A percentile compares a stretch with the other conserved stretches of the same genome.
Evolutionary conservation across 305 asterid species (phyloP).

Genomic region (Andrographis paniculata): DNA sequence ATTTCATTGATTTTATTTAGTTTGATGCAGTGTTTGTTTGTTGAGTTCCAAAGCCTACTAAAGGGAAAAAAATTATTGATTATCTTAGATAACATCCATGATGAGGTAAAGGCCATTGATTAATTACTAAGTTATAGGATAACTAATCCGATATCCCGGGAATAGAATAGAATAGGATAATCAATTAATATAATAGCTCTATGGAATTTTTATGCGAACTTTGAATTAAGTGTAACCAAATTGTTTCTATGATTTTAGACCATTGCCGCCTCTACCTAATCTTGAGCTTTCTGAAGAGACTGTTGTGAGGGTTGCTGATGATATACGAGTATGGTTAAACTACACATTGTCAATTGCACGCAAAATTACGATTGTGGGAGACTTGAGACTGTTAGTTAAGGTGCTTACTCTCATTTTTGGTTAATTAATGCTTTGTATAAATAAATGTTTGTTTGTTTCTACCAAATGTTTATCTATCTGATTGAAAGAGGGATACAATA

Average conservation of each 20-base stretch:
- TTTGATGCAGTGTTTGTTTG: not conserved
- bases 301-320: conserved; percentile 62
- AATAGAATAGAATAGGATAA: too few species aligned
- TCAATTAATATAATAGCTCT: too few species aligned
- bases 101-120: too few species aligned
- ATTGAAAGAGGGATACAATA: too few species aligned
- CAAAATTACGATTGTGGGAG: conserved; percentile 73
- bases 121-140: too few species aligned
- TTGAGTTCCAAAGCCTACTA: conserved; percentile 9
- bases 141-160: too few species aligned
- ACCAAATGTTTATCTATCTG: too few species aligned
- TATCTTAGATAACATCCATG: too few species aligned
- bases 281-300: conserved; percentile 70
- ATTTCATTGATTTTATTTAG: conserved; percentile 1
- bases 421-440: not conserved
- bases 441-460: conserved; percentile 2
- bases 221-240: too few species aligned
- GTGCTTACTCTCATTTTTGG: conserved; percentile 24
- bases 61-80: too few species aligned
- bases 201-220: too few species aligned
- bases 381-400: conserved; percentile 53
- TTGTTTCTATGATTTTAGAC: conserved; percentile 37
- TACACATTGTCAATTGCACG: conserved; percentile 47
- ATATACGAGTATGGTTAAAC: conserved; percentile 61
- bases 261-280: conserved; percentile 82